phyloP scores from a whole-genome alignment of 352 stramenopile genomes.

The Lagenidium sp. region DNA sequence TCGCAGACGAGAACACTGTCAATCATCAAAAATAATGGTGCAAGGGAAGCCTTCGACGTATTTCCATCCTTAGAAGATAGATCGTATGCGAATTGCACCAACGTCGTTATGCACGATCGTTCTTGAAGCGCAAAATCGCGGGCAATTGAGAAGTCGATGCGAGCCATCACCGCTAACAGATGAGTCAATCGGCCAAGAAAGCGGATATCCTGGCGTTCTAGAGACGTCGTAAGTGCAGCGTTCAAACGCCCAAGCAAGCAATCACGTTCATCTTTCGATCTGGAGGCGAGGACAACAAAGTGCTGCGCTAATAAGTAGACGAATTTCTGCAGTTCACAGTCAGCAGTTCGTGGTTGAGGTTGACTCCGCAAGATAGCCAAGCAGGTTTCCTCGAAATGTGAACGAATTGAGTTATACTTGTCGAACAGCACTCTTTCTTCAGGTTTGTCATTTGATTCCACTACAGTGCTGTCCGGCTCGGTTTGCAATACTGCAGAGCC shows the following conservation, averaged over 20 bases:
- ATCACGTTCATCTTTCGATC: conserved; percentile 45
- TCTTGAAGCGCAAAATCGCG: too few species aligned
- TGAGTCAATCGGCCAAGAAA: too few species aligned
- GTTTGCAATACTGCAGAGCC: too few species aligned
- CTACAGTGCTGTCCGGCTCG: too few species aligned
- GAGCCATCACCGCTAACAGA: conserved; percentile 64
- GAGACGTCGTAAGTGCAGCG: conserved; percentile 24
- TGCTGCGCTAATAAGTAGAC: conserved; percentile 60
- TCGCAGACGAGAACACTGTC: too few species aligned
- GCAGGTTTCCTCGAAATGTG: conserved; percentile 52
- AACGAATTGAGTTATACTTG: conserved; percentile 39
- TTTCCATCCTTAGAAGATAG: too few species aligned
- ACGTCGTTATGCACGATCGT: too few species aligned
- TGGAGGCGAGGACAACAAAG: conserved; percentile 44
- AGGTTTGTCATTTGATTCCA: neutral
- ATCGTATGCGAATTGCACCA: too few species aligned
- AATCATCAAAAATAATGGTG: too few species aligned
- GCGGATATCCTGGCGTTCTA: too few species aligned
- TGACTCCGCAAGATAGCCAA: conserved; percentile 55
- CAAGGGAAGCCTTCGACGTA: too few species aligned
- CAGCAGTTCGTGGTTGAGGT: neutral
- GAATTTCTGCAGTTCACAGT: conserved; percentile 36
- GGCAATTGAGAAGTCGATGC: too few species aligned
- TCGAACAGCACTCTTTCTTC: conserved; percentile 37
- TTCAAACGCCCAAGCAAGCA: conserved; percentile 46